Evolutionary conservation across 1,284 basidiomycete genomes (phyloP), one percentile per base, ranked within the genome.

Genomic region (Malassezia sp.): DNA sequence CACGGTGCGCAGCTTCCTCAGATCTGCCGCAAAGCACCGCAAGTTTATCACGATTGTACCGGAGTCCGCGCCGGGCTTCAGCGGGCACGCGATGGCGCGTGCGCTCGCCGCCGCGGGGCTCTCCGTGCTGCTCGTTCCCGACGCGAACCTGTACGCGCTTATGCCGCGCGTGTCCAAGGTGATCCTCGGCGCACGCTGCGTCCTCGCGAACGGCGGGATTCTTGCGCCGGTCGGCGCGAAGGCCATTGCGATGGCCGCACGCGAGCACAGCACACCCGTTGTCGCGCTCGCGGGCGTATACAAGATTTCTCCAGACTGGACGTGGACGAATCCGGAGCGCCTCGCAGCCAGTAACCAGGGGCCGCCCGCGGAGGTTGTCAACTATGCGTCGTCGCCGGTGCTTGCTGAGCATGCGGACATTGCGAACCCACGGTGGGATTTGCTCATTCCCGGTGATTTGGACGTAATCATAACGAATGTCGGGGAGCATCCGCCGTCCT

Each of bases 121-220:
- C 57, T 87, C 86, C 10, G 90, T 88, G 15, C 83, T 96, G 67
- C 82, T 97, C 41, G 83, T 97, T 35, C 90, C 91, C 30, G 91
- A 96, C 72, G 86, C 85, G 14, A 86, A 86, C 30, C 83, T 96
- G 68, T 93, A 85, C 70, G 87, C 88, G 11, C 79, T 97, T 56
- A 87, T 97, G 82, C 91, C 91, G 3, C 81, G 91, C 52, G 85
- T 95, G 42, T 93, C 89, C 73, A 97, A 97, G 74, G 83, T 96
- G 55, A 81, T 95, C 53, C 77, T 95, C 38, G 87, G 87, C 37
- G 85, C 89, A 7, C 91, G 95, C 51, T 81, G 84, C 8, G 84
- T 97, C 56, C 80, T 93, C 33, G 90, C 91, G 24, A 93, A 96
- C 67, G 91, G 91, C 17, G 90, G 90, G 2, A 81, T 95, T 75